Percentiles rank a stretch among this genome's conserved stretches.
Evolutionary conservation across 2,329 filamentous ascomycete species (phyloP).

Genomic region (Bretziella fagacearum): DNA sequence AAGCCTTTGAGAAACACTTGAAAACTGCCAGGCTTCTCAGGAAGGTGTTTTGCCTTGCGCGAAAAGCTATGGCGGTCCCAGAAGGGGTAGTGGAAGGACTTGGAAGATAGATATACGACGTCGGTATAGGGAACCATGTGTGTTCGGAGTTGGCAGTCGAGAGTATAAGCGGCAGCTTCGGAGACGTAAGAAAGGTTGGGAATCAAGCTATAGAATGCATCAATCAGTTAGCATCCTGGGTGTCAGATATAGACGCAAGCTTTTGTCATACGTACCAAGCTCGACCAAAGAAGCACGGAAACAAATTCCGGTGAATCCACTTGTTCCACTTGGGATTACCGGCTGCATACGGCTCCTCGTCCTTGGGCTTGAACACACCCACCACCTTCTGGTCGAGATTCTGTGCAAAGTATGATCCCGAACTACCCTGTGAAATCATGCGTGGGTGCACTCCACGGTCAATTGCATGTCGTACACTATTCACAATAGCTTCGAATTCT

Average conservation of each 20-base stretch:
- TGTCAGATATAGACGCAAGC: not conserved
- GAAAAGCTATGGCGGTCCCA: constrained; percentile 86
- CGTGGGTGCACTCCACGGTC: constrained; percentile 81
- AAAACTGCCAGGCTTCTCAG: constrained; percentile 85
- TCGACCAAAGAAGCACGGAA: constrained; percentile 91
- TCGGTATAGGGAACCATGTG: constrained; percentile 93
- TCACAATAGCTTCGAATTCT: constrained; percentile 76
- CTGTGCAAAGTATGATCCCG: constrained; percentile 92
- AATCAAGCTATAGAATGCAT: constrained; percentile 44
- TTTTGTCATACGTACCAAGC: constrained; percentile 47
- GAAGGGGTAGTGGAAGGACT: constrained; percentile 95
- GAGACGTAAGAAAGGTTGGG: constrained; percentile 96
- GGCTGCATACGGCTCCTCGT: constrained; percentile 93
- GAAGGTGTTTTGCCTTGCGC: constrained; percentile 70
- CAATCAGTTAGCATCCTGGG: not conserved
- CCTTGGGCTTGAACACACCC: constrained; percentile 96
- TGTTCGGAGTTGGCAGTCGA: constrained; percentile 78
- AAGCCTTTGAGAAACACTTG: constrained; percentile 95
- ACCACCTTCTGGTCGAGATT: constrained; percentile 87
- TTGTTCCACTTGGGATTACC: constrained; percentile 99
- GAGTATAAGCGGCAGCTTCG: constrained; percentile 88
- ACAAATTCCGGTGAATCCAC: constrained; percentile 95
- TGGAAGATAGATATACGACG: constrained; percentile 83
- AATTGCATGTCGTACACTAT: constrained; percentile 81
- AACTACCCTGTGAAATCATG: constrained; percentile 94